Base-by-base conservation (phyloP, 805 yeast species). In the Tetrapisispora iriomotensis region DNA sequence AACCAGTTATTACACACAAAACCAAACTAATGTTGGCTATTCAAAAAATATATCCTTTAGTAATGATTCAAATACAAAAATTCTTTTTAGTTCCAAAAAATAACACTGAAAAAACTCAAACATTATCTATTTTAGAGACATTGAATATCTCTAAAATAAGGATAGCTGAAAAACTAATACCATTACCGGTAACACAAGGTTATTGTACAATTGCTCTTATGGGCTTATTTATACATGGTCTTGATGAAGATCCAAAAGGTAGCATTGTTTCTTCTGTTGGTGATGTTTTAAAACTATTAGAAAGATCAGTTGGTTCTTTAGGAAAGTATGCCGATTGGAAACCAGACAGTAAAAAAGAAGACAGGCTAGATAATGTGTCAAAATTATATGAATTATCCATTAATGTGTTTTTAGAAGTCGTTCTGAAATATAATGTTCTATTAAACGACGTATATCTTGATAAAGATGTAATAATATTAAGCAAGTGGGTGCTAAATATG, bases 401-500 rank as follows among this genome's bases (percentile, higher is more conserved):
- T 59, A 70, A 68, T 41, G 77, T 78, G 37, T 81, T 80, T 53
- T 72, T 75, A 51, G 77, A 76, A 43, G 67, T 82, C 33, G 79
- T 82, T 23, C 62, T 81, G 27, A 71, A 72, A 48, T 82, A 77
- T 56, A 79, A 79, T 53, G 71, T 67, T 30, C 67, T 75, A 34
- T 60, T 82, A 43, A 79, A 79, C 53, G 87, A 80, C 49, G 70
- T 82, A 46, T 68, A 75, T 20, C 62, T 82, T 32, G 69, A 74
- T 37, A 74, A 80, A 3, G 75, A 75, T 34, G 82, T 82, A 5
- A 74, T 75, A 50, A 75, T 74, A 45, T 64, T 81, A 45, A 85
- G 85, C 14, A 78, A 79, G 51, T 76, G 84, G 79, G 82, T 82
- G 21, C 68, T 79, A 40, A 87, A 80, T 47, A 70, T 54, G 46